Percentiles rank a stretch among this genome's conserved stretches.
These are phyloP conservation scores for Boletus rufocinnamomeus DNA, from an alignment of 768 basidiomycete genomes.

Conservation along the genomic window DNA sequence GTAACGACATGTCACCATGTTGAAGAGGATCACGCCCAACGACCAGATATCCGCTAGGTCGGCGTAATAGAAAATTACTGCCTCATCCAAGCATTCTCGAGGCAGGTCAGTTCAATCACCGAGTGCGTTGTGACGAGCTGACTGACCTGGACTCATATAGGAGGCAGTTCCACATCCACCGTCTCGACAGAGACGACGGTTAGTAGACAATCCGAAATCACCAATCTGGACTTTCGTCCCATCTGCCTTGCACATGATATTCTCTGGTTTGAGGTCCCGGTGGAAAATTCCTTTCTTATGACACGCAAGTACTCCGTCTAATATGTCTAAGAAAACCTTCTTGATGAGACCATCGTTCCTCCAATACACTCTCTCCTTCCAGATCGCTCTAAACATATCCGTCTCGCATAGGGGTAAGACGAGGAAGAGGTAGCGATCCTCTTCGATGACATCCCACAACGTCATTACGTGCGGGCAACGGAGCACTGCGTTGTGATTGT, in stretches of 20 bases:
- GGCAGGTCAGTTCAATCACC: constrained; percentile 7
- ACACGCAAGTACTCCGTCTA: constrained; percentile 77
- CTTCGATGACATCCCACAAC: constrained; percentile 60
- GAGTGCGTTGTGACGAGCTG: not conserved
- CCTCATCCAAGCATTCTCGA: constrained; percentile 58
- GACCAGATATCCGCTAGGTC: constrained; percentile 62
- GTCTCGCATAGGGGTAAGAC: constrained; percentile 61
- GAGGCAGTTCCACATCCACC: constrained; percentile 60
- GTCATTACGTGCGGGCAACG: constrained; percentile 58
- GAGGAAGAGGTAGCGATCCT: constrained; percentile 63
- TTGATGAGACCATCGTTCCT: constrained; percentile 65
- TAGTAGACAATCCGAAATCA: constrained; percentile 76
- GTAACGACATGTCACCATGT: constrained; percentile 65
- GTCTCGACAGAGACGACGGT: constrained; percentile 43
- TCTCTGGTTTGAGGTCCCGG: constrained; percentile 88
- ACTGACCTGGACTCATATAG: constrained; percentile 74
- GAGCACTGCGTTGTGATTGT: constrained; percentile 49
- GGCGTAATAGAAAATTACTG: constrained; percentile 25
- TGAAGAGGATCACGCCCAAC: constrained; percentile 78
- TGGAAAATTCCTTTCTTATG: constrained; percentile 74
- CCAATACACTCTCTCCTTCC: constrained; percentile 53
- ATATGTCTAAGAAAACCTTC: constrained; percentile 67
- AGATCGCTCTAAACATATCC: constrained; percentile 61
- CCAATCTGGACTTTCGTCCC: constrained; percentile 60
- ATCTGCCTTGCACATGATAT: constrained; percentile 60